phyloP scores from a whole-genome alignment of 2,329 filamentous ascomycete genomes.

The Ascosphaera apis region DNA sequence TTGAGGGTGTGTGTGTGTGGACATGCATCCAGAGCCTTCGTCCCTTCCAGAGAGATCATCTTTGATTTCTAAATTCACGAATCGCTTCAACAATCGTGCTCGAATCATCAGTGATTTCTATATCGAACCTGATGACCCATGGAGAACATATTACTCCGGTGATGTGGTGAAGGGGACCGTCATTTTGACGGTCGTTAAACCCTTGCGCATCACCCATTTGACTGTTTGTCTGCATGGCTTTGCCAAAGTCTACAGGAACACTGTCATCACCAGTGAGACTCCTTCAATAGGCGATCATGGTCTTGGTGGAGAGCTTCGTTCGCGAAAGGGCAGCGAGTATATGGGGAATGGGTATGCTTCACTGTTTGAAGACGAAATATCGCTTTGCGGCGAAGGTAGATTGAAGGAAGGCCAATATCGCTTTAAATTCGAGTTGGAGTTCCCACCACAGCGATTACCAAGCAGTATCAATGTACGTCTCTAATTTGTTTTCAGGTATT shows the following conservation, averaged over 20 bases:
- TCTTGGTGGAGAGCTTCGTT: conserved; percentile 30
- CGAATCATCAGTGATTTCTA: conserved; percentile 37
- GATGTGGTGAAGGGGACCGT: conserved; percentile 39
- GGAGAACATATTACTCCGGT: conserved; percentile 37
- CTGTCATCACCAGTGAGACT: conserved; percentile 31
- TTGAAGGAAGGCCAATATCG: conserved; percentile 41
- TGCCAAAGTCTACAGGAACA: conserved; percentile 41
- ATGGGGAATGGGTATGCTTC: conserved; percentile 41
- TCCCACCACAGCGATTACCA: conserved; percentile 36
- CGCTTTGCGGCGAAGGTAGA: conserved; percentile 40
- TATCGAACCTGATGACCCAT: conserved; percentile 38
- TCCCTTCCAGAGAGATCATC: neutral
- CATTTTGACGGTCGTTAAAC: conserved; percentile 34
- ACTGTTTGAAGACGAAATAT: conserved; percentile 40
- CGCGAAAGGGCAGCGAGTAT: conserved; percentile 29
- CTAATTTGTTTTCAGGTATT: conserved; percentile 1
- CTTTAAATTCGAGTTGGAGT: conserved; percentile 40
- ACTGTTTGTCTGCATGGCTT: conserved; percentile 40
- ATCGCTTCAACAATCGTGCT: conserved; percentile 28
- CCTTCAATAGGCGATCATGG: conserved; percentile 20
- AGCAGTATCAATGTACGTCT: conserved; percentile 77
- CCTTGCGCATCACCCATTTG: conserved; percentile 39
- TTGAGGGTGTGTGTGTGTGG: too few relatives aligned
- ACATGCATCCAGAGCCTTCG: too few relatives aligned
- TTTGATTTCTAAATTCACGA: conserved; percentile 30